These are phyloP conservation scores for Eimeria nieschulzi DNA, from an alignment of 169 alveolate species.

Conservation along the genomic window DNA sequence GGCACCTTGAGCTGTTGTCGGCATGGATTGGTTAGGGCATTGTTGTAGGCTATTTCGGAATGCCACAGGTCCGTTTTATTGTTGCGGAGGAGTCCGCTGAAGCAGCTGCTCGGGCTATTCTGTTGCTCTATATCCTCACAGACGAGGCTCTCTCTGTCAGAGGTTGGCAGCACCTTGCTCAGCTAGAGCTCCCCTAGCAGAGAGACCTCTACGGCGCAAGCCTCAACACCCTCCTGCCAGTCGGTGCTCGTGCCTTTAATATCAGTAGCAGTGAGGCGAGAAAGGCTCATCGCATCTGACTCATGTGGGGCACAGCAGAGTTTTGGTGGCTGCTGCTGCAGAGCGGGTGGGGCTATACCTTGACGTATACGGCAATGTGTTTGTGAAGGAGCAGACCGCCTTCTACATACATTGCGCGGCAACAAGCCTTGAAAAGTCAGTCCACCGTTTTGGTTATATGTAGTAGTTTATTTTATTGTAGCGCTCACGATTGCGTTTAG, in stretches of 20 bases:
- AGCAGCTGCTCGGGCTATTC: slow-evolving; percentile 21
- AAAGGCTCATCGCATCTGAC: neutral
- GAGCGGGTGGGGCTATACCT: slow-evolving; percentile 1
- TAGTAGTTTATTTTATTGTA: no score
- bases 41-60: neutral
- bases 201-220: no score
- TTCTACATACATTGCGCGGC: slow-evolving; percentile 4
- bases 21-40: neutral
- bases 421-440: neutral
- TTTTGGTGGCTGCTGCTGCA: neutral
- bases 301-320: neutral
- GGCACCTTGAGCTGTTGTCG: no score
- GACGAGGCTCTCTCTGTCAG: neutral
- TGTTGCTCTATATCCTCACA: slow-evolving; percentile 27
- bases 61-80: slow-evolving; percentile 1
- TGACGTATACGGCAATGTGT: slow-evolving; percentile 32
- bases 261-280: neutral
- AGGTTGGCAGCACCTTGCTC: neutral
- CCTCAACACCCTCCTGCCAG: neutral
- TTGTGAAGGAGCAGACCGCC: slow-evolving; percentile 32
- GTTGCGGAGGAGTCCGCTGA: slow-evolving; percentile 44
- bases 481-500: neutral
- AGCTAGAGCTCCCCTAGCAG: neutral
- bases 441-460: slow-evolving; percentile 29
- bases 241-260: neutral